Percentiles rank a stretch among this genome's conserved stretches.
phyloP scores from a whole-genome alignment of 129 eudicot species.

The Ambrosia artemisiifolia region DNA sequence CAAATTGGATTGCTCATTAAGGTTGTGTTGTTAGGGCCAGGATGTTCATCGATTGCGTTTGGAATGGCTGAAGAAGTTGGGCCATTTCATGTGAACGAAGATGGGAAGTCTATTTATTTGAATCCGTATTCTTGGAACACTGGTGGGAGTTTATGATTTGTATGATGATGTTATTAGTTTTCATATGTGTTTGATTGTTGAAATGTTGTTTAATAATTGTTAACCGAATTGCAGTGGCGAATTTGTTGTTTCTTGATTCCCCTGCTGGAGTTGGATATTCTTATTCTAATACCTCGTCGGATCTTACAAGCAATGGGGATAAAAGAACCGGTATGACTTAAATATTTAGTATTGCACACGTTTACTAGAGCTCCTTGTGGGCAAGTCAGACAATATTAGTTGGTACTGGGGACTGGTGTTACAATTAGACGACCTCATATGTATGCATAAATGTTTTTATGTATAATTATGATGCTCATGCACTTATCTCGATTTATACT shows the following conservation, averaged over 20 bases:
- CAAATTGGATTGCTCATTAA: not conserved
- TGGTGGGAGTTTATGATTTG: constrained; percentile 36
- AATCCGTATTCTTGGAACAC: constrained; percentile 90
- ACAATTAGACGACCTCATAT: not conserved
- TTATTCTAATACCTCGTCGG: constrained; percentile 80
- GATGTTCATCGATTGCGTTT: constrained; percentile 88
- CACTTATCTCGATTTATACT: not conserved
- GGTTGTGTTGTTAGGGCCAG: constrained; percentile 65
- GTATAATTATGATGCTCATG: constrained; percentile 3
- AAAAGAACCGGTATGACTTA: constrained; percentile 74
- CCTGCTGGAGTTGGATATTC: constrained; percentile 99
- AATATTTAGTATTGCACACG: not conserved
- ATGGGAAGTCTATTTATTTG: constrained; percentile 78
- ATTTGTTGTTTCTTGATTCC: constrained; percentile 76
- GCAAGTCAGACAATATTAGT: too few relatives aligned
- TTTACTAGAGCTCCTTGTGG: not conserved
- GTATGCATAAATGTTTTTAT: not conserved
- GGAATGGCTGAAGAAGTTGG: constrained; percentile 95
- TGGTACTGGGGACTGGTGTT: not conserved
- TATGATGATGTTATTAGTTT: not conserved
- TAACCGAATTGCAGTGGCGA: constrained; percentile 58
- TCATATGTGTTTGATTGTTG: not conserved
- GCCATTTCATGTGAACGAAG: constrained; percentile 80
- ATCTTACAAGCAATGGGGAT: constrained; percentile 70
- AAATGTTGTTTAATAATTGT: not conserved